phyloP scores from a whole-genome alignment of 2,329 filamentous ascomycete genomes.

The Botrytis galanthina region DNA sequence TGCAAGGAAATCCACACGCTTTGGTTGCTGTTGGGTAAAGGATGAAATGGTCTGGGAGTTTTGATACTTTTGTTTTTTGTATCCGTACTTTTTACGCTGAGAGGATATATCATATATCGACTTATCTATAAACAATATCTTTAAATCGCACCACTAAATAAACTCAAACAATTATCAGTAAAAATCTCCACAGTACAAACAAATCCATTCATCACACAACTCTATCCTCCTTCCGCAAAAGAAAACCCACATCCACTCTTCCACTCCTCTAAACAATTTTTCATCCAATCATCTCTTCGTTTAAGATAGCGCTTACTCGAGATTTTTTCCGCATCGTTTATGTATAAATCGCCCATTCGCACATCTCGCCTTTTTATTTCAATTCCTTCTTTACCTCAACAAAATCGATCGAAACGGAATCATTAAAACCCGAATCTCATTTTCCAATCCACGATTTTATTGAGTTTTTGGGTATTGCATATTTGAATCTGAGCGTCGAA shows the following conservation, averaged over 20 bases:
- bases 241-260: background rate
- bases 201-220: background rate
- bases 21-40: background rate
- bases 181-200: background rate
- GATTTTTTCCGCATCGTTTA: background rate
- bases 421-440: no score
- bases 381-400: background rate
- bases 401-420: background rate
- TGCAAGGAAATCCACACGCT: background rate
- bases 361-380: background rate
- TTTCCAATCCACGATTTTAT: background rate
- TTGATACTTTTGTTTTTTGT: no score
- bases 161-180: background rate
- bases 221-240: background rate
- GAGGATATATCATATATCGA: background rate
- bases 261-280: no score
- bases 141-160: background rate
- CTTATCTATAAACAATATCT: background rate
- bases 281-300: background rate
- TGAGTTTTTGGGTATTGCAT: background rate
- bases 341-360: background rate
- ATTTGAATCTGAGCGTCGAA: background rate
- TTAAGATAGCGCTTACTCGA: background rate
- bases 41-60: background rate
- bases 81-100: no score